Conservation (phyloP, 2,329 filamentous ascomycete species). For the Aspergillus phoenicis region DNA sequence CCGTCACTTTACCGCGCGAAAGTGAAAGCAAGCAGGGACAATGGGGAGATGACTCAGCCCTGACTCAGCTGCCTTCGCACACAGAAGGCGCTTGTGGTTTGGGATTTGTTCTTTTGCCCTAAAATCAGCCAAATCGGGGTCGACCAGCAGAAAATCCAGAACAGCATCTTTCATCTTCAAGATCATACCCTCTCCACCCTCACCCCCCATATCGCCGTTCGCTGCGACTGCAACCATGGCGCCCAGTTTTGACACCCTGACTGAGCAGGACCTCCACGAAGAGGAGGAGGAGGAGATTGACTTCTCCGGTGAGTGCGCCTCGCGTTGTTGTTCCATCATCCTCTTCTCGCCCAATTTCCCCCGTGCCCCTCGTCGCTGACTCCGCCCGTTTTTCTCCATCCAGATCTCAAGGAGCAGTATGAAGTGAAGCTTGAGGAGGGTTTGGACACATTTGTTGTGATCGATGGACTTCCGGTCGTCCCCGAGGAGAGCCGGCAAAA, state of each 20-base stretch:
- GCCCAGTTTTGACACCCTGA: conserved; percentile 87
- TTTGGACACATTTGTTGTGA: conserved; percentile 92
- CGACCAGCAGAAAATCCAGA: conserved; percentile 35
- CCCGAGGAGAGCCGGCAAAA: conserved; percentile 89
- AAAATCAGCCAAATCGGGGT: conserved; percentile 29
- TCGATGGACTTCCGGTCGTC: conserved; percentile 90
- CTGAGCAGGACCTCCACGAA: conserved; percentile 88
- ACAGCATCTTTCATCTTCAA: conserved; percentile 28
- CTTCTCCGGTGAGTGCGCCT: conserved; percentile 64
- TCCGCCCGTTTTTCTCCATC: conserved; percentile 13
- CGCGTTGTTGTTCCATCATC: conserved; percentile 14
- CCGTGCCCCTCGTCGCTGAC: conserved; percentile 34
- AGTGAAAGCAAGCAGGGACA: not conserved
- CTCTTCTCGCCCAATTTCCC: conserved; percentile 1
- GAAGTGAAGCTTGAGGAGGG: conserved; percentile 95
- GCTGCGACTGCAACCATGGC: conserved; percentile 69
- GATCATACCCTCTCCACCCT: conserved; percentile 20
- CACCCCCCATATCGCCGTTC: conserved; percentile 25
- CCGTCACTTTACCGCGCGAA: conserved; percentile 1
- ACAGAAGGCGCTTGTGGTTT: conserved; percentile 35
- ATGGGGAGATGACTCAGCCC: conserved; percentile 17
- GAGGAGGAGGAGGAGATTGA: conserved; percentile 93
- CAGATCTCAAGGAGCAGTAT: conserved; percentile 87
- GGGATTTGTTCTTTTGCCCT: conserved; percentile 39
- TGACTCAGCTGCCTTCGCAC: conserved; percentile 35